Conservation (phyloP, 2,329 filamentous ascomycete genomes). For the Aureobasidium sp. region DNA sequence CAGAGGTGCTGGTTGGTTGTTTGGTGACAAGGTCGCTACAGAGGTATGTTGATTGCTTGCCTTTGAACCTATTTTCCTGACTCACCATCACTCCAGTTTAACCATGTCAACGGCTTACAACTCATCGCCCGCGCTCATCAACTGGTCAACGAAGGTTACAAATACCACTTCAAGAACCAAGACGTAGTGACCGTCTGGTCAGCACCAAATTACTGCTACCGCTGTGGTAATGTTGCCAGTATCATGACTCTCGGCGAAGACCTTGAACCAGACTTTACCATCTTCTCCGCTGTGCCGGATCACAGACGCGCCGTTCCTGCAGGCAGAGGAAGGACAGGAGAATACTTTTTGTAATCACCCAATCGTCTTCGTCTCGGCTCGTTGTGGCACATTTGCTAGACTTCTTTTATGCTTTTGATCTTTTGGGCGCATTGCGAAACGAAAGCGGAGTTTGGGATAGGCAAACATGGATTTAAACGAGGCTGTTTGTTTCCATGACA, state of each 20-base stretch:
- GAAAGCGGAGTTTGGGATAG: not conserved
- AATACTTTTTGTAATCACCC: conserved; percentile 40
- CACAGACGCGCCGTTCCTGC: conserved; percentile 72
- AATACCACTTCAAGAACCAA: conserved; percentile 91
- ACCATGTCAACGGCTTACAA: conserved; percentile 64
- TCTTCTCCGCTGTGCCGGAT: conserved; percentile 83
- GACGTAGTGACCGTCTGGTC: conserved; percentile 86
- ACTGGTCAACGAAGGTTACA: conserved; percentile 69
- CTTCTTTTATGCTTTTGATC: not conserved
- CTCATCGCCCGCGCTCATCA: conserved; percentile 67
- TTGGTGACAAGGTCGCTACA: conserved; percentile 62
- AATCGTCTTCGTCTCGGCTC: not conserved
- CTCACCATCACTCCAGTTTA: conserved; percentile 42
- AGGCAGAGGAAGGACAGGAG: conserved; percentile 41
- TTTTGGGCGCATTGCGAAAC: not conserved
- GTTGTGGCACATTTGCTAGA: not conserved
- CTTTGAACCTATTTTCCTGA: not conserved
- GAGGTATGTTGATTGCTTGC: conserved; percentile 36
- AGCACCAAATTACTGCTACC: conserved; percentile 93
- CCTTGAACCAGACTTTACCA: conserved; percentile 82
- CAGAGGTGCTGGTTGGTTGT: conserved; percentile 57
- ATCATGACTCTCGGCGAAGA: conserved; percentile 88
- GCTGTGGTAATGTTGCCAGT: conserved; percentile 77
- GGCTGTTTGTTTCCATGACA: not conserved
- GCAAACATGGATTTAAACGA: not conserved